phyloP scores from a whole-genome alignment of 768 basidiomycete genomes.

The Leucosporidium creatinivorum region DNA sequence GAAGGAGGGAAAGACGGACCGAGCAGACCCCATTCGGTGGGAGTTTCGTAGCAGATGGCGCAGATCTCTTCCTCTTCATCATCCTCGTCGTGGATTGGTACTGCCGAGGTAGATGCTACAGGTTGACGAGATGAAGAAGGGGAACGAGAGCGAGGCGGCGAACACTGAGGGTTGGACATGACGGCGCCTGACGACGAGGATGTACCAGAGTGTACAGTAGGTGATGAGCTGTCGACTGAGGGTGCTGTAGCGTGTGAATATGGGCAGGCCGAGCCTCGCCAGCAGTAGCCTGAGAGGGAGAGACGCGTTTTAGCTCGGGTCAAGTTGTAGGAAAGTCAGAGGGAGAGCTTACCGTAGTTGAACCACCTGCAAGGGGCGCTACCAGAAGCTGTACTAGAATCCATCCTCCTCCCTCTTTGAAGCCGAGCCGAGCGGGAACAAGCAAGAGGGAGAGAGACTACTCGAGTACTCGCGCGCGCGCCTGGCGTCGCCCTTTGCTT shows the following conservation, averaged over 20 bases:
- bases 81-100: too few relatives aligned
- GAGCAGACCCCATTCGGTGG: not conserved
- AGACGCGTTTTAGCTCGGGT: not conserved
- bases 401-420: not conserved
- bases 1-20: not conserved
- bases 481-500: too few relatives aligned
- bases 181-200: too few relatives aligned
- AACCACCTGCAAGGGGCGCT: not conserved
- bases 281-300: not conserved
- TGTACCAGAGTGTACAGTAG: too few relatives aligned
- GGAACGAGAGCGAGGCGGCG: not conserved
- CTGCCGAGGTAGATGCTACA: too few relatives aligned
- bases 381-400: not conserved
- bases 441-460: not conserved
- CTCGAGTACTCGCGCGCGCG: not conserved
- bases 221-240: too few relatives aligned
- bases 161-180: not conserved
- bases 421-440: not conserved
- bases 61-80: constrained; percentile 5
- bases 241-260: not conserved
- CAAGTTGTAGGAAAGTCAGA: not conserved
- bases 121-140: not conserved
- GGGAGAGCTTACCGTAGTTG: not conserved
- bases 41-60: constrained; percentile 11
- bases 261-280: not conserved